Conservation (phyloP, 2,329 filamentous ascomycete species). For the Neocucurbitaria cava region DNA sequence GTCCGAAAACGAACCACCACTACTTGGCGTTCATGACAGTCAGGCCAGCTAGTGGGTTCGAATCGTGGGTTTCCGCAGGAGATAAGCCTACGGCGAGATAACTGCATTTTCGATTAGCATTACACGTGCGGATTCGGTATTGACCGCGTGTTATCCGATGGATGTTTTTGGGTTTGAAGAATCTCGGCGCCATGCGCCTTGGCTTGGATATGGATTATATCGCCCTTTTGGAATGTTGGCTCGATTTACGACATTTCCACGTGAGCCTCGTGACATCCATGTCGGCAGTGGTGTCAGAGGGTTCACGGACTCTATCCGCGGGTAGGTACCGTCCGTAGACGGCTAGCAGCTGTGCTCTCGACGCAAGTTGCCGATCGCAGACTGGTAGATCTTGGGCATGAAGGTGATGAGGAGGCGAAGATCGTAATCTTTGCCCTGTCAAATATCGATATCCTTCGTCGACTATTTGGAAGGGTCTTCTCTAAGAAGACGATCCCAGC, state of each 20-base stretch:
- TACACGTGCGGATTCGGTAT: constrained; percentile 6
- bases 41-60: background rate
- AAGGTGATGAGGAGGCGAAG: constrained; percentile 22
- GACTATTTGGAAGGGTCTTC: constrained; percentile 3
- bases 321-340: constrained; percentile 25
- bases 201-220: constrained; percentile 12
- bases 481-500: background rate
- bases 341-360: constrained; percentile 24
- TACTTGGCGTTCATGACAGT: constrained; percentile 5
- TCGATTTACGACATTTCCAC: background rate
- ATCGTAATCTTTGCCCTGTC: constrained; percentile 29
- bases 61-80: constrained; percentile 6
- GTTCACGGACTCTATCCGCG: constrained; percentile 25
- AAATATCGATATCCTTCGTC: background rate
- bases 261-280: constrained; percentile 5
- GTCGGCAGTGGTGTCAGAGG: constrained; percentile 13
- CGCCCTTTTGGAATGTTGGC: constrained; percentile 1
- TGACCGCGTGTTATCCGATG: constrained; percentile 3
- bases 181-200: constrained; percentile 12
- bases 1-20: constrained; percentile 30
- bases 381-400: constrained; percentile 34
- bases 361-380: constrained; percentile 29
- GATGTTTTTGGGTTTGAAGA: constrained; percentile 8
- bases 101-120: constrained; percentile 8
- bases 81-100: constrained; percentile 13